Evolutionary conservation across 179 eudicot species (phyloP).

Genomic region (Monotropa hypopitys): DNA sequence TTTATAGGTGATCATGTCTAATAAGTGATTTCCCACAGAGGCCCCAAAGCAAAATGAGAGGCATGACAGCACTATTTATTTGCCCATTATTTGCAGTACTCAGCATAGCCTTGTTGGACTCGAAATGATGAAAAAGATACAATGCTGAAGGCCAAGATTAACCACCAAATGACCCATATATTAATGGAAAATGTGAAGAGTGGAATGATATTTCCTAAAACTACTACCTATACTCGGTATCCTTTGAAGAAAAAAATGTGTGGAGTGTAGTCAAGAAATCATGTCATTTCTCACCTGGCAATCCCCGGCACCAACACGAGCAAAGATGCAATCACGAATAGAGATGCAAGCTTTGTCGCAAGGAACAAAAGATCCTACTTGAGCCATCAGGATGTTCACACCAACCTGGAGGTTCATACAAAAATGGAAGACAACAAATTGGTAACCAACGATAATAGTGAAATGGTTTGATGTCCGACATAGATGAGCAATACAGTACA

Average conservation of each 20-base stretch:
- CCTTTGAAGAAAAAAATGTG: not conserved
- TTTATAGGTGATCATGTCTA: not conserved
- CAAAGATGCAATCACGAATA: constrained; percentile 93
- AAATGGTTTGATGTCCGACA: not conserved
- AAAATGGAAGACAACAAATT: not conserved
- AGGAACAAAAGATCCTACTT: constrained; percentile 88
- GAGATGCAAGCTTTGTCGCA: constrained; percentile 89
- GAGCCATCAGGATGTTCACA: constrained; percentile 89
- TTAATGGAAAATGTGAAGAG: not conserved
- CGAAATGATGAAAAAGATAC: not conserved
- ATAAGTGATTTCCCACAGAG: not conserved
- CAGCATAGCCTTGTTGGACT: not conserved
- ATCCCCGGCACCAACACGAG: constrained; percentile 99
- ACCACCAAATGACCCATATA: not conserved
- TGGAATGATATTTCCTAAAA: not conserved
- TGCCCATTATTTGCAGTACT: not conserved
- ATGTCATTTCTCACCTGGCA: constrained; percentile 60
- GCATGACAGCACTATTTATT: not conserved
- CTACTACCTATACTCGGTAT: not conserved
- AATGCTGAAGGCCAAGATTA: not conserved
- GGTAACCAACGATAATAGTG: not conserved
- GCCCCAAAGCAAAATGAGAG: not conserved
- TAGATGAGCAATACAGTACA: not conserved
- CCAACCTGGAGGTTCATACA: constrained; percentile 56
- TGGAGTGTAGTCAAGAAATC: not conserved